Evolutionary conservation across 1,284 basidiomycete species (phyloP).

Genomic region (Omphalotus olearius): DNA sequence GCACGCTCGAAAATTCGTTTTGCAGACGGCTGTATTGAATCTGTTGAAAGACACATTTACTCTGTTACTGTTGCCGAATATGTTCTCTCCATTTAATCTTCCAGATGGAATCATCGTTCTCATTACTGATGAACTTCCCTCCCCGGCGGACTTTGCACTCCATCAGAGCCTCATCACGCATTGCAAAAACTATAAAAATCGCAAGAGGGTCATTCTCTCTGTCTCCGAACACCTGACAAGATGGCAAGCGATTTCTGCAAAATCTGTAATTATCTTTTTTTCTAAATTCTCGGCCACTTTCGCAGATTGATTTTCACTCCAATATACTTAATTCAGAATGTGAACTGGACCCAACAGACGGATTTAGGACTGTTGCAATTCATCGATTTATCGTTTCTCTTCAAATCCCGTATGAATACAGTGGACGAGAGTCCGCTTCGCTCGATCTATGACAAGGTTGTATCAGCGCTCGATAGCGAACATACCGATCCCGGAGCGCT

Average conservation of each 20-base stretch:
- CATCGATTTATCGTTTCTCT: constrained; percentile 39
- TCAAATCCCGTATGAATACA: constrained; percentile 15
- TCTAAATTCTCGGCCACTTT: background rate
- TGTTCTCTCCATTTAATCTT: constrained; percentile 44
- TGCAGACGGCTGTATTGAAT: constrained; percentile 12
- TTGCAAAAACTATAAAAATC: constrained; percentile 42
- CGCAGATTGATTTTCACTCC: constrained; percentile 1
- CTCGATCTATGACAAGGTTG: constrained; percentile 2
- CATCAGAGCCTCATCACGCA: constrained; percentile 46
- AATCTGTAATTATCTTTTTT: constrained; percentile 45
- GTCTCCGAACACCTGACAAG: constrained; percentile 50
- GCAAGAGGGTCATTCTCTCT: constrained; percentile 42
- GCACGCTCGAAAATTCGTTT: background rate
- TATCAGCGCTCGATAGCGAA: constrained; percentile 29
- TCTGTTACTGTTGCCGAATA: constrained; percentile 22
- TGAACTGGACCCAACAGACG: constrained; percentile 46
- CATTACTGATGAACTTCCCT: constrained; percentile 61
- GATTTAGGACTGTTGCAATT: constrained; percentile 43
- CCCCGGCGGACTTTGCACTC: constrained; percentile 66
- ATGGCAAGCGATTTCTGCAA: constrained; percentile 59
- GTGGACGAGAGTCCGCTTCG: constrained; percentile 12
- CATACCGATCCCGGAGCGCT: constrained; percentile 28
- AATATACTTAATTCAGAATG: constrained; percentile 36
- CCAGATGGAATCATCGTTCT: constrained; percentile 46
- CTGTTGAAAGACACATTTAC: constrained; percentile 47